Conservation (phyloP, 2,329 filamentous ascomycete genomes). For the Paecilomyces formosus region DNA sequence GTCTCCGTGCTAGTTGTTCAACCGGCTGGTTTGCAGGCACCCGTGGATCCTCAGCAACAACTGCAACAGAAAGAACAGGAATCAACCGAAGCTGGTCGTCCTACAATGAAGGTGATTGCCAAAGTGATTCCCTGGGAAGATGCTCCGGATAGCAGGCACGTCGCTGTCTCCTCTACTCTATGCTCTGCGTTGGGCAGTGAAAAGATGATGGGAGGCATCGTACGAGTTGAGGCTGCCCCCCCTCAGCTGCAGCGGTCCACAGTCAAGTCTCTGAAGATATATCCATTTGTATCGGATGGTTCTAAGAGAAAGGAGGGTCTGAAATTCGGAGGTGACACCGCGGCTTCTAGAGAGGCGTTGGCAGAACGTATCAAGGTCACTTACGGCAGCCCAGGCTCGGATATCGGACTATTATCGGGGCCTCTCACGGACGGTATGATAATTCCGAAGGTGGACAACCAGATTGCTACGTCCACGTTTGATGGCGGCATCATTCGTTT, state of each 20-base stretch:
- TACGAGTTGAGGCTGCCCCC: slow-evolving; percentile 79
- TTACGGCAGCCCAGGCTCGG: slow-evolving; percentile 54
- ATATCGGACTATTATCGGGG: slow-evolving; percentile 64
- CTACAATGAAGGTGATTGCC: slow-evolving; percentile 65
- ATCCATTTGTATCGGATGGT: slow-evolving; percentile 61
- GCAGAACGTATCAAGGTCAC: slow-evolving; percentile 64
- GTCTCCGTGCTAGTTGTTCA: slow-evolving; percentile 80
- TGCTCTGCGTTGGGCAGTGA: slow-evolving; percentile 65
- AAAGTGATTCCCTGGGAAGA: slow-evolving; percentile 74
- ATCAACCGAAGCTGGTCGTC: slow-evolving; percentile 48
- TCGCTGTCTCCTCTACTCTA: slow-evolving; percentile 69
- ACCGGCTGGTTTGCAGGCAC: slow-evolving; percentile 66
- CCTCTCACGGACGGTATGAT: slow-evolving; percentile 86
- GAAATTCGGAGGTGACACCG: slow-evolving; percentile 81
- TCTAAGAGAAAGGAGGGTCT: slow-evolving; percentile 58
- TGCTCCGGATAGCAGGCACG: slow-evolving; percentile 72
- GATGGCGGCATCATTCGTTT: slow-evolving; percentile 79
- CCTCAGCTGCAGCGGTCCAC: slow-evolving; percentile 60
- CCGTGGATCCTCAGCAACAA: slow-evolving; percentile 61
- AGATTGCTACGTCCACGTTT: slow-evolving; percentile 57
- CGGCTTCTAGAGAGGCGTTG: slow-evolving; percentile 68
- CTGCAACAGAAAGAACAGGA: slow-evolving; percentile 60
- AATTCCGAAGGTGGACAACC: slow-evolving; percentile 53
- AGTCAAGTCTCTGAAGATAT: slow-evolving; percentile 65
- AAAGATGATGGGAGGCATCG: slow-evolving; percentile 73